Evolutionary conservation across 108 stramenopile species (phyloP).

Genomic region (Conticribra guillardii): DNA sequence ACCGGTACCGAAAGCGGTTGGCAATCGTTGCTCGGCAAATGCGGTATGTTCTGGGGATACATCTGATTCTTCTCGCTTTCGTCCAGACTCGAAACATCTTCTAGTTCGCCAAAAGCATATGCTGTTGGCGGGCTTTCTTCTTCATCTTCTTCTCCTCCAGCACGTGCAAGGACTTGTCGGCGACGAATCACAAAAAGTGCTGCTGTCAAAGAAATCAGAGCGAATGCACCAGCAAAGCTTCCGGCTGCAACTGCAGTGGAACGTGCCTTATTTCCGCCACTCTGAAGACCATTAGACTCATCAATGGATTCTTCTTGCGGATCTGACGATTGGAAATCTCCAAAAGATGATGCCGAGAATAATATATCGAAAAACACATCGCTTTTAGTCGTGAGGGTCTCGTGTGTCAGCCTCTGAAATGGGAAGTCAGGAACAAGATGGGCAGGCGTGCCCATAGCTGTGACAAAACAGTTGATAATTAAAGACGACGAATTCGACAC

Average conservation of each 20-base stretch:
- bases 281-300: neutral
- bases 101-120: neutral
- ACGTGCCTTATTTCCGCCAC: neutral
- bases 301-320: constrained; percentile 1
- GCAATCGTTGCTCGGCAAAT: constrained; percentile 3
- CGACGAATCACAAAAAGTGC: constrained; percentile 15
- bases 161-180: neutral
- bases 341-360: constrained; percentile 8
- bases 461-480: constrained; percentile 13
- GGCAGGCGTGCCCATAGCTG: constrained; percentile 17
- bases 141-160: neutral
- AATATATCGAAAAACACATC: constrained; percentile 26
- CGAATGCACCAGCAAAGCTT: constrained; percentile 11
- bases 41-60: constrained; percentile 26
- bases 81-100: constrained; percentile 18
- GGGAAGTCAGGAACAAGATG: constrained; percentile 12
- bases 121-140: constrained; percentile 15
- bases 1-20: too few species aligned
- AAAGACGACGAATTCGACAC: constrained; percentile 4
- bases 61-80: constrained; percentile 8
- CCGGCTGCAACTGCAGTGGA: constrained; percentile 18
- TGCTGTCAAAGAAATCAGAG: constrained; percentile 7
- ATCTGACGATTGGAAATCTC: neutral
- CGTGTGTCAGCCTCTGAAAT: constrained; percentile 17
- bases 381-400: constrained; percentile 11